Base-by-base conservation (phyloP, 2,329 filamentous ascomycete species). In the Alternaria ventricosa region DNA sequence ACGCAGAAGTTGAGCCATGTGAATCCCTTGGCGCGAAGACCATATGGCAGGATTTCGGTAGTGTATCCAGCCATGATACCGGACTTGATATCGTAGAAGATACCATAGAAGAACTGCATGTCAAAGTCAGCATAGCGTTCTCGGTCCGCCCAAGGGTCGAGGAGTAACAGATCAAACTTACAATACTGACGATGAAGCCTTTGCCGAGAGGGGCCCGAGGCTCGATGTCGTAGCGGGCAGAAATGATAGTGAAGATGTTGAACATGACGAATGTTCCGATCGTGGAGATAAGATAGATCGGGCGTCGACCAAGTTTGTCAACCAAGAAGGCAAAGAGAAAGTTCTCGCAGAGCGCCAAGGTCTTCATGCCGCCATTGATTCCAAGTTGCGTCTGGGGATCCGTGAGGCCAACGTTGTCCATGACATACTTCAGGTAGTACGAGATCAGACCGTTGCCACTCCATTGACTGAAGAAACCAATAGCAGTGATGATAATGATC, bases 241-340 rank as follows among this genome's bases (percentile, higher is more conserved):
- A 63, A 10, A 65, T 6, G 13, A 81, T 80, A 0, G 82, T 84
- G 70, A 81, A 79, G 58, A 82, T 70, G 46, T 82, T 76, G 67
- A 82, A 84, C 1, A 75, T 73, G 36, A 78, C 65, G 8, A 84
- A 66, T 79, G 84, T 85, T 27, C 82, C 82, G 8, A 70, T 69
- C 11, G 79, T 80, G 7, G 81, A 80, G 25, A 78, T 65, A 6
- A 85, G 71, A 71, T 82, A 85, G 2, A 85, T 78, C 20, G 76
- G 76, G 6, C 83, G 78, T 5, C 84, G 80, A 15, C 83, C 82
- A 13, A 46, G 46, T 72, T 76, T 68, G 83, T 82, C 43, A 79
- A 80, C 36, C 77, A 76, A 53, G 80, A 79, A 57, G 7, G 68
- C 60, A 25, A 63, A 64, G 13, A 63, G 30, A 56, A 80, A 80